These are phyloP conservation scores for Fusarium nisikadoi DNA, from an alignment of 2,329 filamentous ascomycete species.

Conservation along the genomic window DNA sequence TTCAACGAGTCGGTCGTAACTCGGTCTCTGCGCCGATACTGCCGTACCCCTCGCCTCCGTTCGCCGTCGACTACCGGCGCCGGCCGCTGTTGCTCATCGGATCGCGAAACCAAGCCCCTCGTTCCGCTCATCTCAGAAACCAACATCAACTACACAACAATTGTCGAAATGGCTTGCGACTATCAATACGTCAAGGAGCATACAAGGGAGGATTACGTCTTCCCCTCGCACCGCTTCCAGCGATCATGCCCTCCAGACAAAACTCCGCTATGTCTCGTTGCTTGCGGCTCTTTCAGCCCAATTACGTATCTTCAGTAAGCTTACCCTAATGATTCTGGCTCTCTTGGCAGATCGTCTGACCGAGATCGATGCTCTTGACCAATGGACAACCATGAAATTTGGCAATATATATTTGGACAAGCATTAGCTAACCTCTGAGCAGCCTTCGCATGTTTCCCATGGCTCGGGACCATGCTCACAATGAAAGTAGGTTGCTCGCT, in stretches of 20 bases:
- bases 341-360: neutral
- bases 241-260: slow-evolving; percentile 64
- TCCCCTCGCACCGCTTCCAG: slow-evolving; percentile 69
- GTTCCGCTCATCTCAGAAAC: slow-evolving; percentile 15
- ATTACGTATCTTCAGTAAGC: slow-evolving; percentile 30
- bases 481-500: slow-evolving; percentile 43
- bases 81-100: slow-evolving; percentile 26
- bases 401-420: neutral
- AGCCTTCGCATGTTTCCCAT: slow-evolving; percentile 75
- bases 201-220: slow-evolving; percentile 61
- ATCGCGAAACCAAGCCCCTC: slow-evolving; percentile 34
- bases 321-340: neutral
- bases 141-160: slow-evolving; percentile 3
- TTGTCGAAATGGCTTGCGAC: slow-evolving; percentile 43
- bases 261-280: slow-evolving; percentile 73
- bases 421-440: slow-evolving; percentile 1
- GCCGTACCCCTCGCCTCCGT: slow-evolving; percentile 27
- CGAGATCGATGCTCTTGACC: neutral
- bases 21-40: slow-evolving; percentile 32
- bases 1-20: slow-evolving; percentile 16
- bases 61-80: slow-evolving; percentile 33
- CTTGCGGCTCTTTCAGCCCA: slow-evolving; percentile 68
- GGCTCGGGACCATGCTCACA: slow-evolving; percentile 80
- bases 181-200: slow-evolving; percentile 50
- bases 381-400: neutral